Conservation (phyloP, 164 flowering plant species). For the Protea cynaroides region DNA sequence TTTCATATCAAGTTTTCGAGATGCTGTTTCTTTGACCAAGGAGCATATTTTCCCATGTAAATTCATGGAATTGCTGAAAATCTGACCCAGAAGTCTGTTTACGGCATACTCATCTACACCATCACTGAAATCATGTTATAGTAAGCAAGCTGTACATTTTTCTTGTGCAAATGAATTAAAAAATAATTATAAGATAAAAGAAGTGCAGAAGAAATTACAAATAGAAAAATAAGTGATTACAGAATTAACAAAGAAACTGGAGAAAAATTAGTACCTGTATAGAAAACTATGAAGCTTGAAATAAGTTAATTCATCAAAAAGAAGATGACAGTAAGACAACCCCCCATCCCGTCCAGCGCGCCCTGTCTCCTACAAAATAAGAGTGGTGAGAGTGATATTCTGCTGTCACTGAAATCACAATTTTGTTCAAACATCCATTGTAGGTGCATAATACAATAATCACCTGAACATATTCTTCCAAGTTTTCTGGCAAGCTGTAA, state of each 20-base stretch:
- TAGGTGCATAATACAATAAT: conserved; percentile 3
- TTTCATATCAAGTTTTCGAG: conserved; percentile 85
- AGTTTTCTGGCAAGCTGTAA: conserved; percentile 89
- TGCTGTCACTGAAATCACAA: neutral
- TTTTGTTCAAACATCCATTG: neutral
- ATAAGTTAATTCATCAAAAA: conserved; percentile 66
- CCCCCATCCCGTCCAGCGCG: conserved; percentile 97
- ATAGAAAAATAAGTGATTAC: neutral
- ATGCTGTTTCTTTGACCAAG: conserved; percentile 62
- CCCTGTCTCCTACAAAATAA: conserved; percentile 68
- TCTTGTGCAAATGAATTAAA: neutral
- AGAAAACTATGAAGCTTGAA: conserved; percentile 74
- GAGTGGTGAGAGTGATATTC: too few species aligned
- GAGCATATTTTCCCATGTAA: conserved; percentile 48
- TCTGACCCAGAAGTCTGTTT: conserved; percentile 60
- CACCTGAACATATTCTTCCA: conserved; percentile 99
- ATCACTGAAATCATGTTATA: conserved; percentile 51
- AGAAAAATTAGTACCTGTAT: conserved; percentile 46
- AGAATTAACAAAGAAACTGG: neutral
- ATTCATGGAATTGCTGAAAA: conserved; percentile 34
- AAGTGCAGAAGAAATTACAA: neutral
- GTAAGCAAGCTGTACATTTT: conserved; percentile 6
- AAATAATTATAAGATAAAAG: neutral
- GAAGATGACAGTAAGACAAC: conserved; percentile 76
- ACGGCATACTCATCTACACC: conserved; percentile 89